These are phyloP conservation scores for Candida mattraensis DNA, from an alignment of 805 yeast genomes.

Conservation along the genomic window DNA sequence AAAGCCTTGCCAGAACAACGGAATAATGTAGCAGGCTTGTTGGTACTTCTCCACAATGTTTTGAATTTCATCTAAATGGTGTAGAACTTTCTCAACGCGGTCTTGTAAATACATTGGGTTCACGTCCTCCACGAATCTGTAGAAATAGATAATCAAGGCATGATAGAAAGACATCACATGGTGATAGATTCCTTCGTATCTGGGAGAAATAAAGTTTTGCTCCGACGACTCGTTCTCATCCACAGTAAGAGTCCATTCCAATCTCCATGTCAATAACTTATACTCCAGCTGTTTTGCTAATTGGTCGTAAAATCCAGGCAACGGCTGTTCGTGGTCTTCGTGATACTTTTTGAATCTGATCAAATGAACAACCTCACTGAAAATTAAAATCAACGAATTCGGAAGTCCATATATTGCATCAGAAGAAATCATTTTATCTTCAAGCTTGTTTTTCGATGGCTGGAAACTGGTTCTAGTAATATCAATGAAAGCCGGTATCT, in stretches of 20 bases:
- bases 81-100: constrained; percentile 58
- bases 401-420: constrained; percentile 86
- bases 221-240: constrained; percentile 26
- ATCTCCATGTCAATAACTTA: constrained; percentile 61
- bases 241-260: constrained; percentile 65
- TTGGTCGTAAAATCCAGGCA: constrained; percentile 37
- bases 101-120: constrained; percentile 59
- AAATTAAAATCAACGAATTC: constrained; percentile 69
- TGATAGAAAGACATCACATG: constrained; percentile 79
- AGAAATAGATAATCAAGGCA: constrained; percentile 69
- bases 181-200: constrained; percentile 74
- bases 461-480: constrained; percentile 41
- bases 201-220: constrained; percentile 44
- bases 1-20: constrained; percentile 87
- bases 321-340: constrained; percentile 33
- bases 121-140: constrained; percentile 57
- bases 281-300: constrained; percentile 44
- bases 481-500: constrained; percentile 42
- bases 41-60: constrained; percentile 46
- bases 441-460: constrained; percentile 42
- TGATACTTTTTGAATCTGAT: constrained; percentile 61
- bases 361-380: constrained; percentile 69
- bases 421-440: constrained; percentile 62
- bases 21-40: constrained; percentile 60
- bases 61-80: constrained; percentile 64